These are phyloP conservation scores for Phytophthora cryptogea DNA, from an alignment of 352 stramenopile species.

Conservation along the genomic window DNA sequence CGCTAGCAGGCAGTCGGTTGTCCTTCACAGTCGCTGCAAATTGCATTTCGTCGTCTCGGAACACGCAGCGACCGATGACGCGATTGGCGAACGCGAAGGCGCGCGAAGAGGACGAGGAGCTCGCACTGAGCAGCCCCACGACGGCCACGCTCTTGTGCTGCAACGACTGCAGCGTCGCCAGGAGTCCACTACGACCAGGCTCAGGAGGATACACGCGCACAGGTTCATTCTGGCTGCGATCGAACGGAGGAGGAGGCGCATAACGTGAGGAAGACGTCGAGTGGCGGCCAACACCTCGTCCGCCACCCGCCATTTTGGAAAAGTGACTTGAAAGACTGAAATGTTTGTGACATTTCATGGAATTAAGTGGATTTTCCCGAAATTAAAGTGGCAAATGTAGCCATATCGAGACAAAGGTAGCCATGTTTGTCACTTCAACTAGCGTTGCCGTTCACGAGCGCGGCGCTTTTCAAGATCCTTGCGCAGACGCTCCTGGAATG, in stretches of 20 bases:
- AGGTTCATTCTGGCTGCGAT: constrained; percentile 45
- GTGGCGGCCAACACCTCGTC: constrained; percentile 9
- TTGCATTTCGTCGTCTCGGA: constrained; percentile 40
- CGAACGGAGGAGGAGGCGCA: constrained; percentile 31
- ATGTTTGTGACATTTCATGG: too few species aligned
- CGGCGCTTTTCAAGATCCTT: constrained; percentile 52
- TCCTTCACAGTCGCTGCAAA: constrained; percentile 29
- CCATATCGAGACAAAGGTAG: not conserved
- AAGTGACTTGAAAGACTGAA: not conserved
- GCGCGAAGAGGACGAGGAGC: constrained; percentile 35
- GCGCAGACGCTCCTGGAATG: constrained; percentile 55
- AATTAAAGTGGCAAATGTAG: constrained; percentile 1
- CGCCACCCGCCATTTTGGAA: constrained; percentile 5
- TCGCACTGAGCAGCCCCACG: constrained; percentile 53
- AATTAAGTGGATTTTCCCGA: not conserved
- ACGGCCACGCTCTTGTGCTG: constrained; percentile 48
- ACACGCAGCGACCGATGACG: constrained; percentile 61
- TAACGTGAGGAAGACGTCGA: constrained; percentile 16
- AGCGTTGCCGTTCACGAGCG: constrained; percentile 17
- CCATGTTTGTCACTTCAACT: too few species aligned
- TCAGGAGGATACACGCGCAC: constrained; percentile 65
- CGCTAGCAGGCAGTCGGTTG: constrained; percentile 33
- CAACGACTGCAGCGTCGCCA: constrained; percentile 43
- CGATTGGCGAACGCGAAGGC: constrained; percentile 64
- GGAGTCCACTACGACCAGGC: constrained; percentile 15